Percentiles rank a stretch among this genome's conserved stretches.
Conservation (phyloP, 1,284 basidiomycete species). For the Puccinia horiana region DNA sequence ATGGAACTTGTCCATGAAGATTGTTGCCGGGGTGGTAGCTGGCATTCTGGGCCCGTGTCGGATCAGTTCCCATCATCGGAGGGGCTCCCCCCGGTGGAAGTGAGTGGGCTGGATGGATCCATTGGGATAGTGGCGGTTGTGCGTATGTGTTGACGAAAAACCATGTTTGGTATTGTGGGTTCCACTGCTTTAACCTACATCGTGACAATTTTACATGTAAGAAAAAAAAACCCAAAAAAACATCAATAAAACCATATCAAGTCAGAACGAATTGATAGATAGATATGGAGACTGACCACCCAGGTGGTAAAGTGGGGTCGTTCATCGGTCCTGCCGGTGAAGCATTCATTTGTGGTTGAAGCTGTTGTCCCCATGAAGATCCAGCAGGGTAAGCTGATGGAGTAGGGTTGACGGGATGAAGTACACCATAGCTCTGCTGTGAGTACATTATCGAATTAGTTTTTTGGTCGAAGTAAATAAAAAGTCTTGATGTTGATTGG, state of each 20-base stretch:
- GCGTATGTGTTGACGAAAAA: slow-evolving; percentile 57
- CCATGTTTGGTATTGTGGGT: slow-evolving; percentile 54
- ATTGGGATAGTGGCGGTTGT: slow-evolving; percentile 56
- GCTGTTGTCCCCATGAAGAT: neutral
- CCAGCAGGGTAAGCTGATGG: neutral
- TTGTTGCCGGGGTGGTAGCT: neutral
- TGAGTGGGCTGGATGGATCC: slow-evolving; percentile 53
- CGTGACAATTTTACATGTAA: slow-evolving; percentile 35
- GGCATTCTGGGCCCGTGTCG: neutral
- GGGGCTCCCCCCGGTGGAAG: slow-evolving; percentile 13
- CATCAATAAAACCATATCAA: neutral
- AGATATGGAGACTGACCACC: slow-evolving; percentile 40
- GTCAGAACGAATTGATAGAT: neutral
- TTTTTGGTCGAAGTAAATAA: no score
- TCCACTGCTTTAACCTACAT: slow-evolving; percentile 57
- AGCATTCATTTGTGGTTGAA: neutral
- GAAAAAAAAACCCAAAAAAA: neutral
- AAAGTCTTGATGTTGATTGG: no score
- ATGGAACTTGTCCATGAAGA: neutral
- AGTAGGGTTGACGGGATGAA: neutral
- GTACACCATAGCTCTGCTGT: slow-evolving; percentile 8
- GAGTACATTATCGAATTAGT: neutral
- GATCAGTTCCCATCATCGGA: neutral
- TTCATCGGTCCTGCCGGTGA: neutral
- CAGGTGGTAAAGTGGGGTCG: slow-evolving; percentile 16